Evolutionary conservation across 163 green algal genomes (phyloP).

Genomic region (Scenedesmus sp.): DNA sequence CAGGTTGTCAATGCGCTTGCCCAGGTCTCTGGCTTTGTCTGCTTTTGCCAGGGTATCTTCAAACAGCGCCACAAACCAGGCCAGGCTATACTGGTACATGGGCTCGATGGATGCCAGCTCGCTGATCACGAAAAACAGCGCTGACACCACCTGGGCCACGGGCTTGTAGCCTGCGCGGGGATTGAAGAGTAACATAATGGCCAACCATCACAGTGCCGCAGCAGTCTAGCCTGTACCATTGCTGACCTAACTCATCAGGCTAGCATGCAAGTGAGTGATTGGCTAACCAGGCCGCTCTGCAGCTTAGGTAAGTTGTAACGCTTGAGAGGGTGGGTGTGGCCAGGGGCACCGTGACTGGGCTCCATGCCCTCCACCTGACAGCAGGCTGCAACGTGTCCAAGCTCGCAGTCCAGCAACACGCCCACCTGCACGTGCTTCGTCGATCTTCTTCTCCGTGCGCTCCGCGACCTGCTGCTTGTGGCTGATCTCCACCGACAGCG

Average conservation of each 20-base stretch:
- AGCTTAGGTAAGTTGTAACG: too few relatives aligned
- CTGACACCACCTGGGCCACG: slow-evolving; percentile 58
- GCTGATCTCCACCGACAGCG: slow-evolving; percentile 75
- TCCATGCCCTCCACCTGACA: too few relatives aligned
- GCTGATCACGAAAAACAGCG: slow-evolving; percentile 87
- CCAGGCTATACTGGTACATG: slow-evolving; percentile 91
- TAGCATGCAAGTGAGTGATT: too few relatives aligned
- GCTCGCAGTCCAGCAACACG: too few relatives aligned
- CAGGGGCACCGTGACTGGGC: too few relatives aligned
- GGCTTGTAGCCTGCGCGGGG: slow-evolving; percentile 53
- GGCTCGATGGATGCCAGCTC: slow-evolving; percentile 86
- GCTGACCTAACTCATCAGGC: too few relatives aligned
- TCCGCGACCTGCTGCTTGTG: slow-evolving; percentile 79
- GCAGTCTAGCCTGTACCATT: too few relatives aligned
- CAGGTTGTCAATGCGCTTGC: slow-evolving; percentile 40
- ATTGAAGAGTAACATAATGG: too few relatives aligned
- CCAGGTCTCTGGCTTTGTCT: slow-evolving; percentile 39
- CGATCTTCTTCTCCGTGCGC: slow-evolving; percentile 84
- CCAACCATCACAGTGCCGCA: too few relatives aligned
- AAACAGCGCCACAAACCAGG: slow-evolving; percentile 83
- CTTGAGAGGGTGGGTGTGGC: too few relatives aligned
- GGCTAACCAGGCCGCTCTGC: too few relatives aligned
- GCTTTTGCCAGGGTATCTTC: slow-evolving; percentile 44
- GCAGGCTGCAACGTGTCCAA: background rate
- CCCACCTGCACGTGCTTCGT: slow-evolving; percentile 72